phyloP scores from a whole-genome alignment of 2,329 filamentous ascomycete genomes.

The Neurospora crassa region DNA sequence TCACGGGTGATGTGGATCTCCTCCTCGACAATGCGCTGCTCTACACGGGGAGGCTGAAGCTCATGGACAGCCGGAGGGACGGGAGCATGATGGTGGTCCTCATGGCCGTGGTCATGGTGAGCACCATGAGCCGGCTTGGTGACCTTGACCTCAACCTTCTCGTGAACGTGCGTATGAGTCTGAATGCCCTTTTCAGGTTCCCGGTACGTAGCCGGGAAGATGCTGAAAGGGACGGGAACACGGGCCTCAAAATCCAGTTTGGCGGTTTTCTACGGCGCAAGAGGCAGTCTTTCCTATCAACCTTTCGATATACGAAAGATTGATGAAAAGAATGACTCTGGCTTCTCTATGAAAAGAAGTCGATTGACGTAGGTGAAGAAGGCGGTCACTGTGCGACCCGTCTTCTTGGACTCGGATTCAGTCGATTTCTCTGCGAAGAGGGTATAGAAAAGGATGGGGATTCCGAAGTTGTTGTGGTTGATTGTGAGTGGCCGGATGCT shows the following conservation, averaged over 20 bases:
- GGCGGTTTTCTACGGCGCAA: constrained; percentile 59
- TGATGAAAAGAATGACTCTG: constrained; percentile 46
- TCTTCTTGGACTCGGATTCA: constrained; percentile 24
- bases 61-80: constrained; percentile 32
- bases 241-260: constrained; percentile 99
- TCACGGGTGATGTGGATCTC: constrained; percentile 74
- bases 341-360: constrained; percentile 35
- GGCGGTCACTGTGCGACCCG: constrained; percentile 24
- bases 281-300: constrained; percentile 33
- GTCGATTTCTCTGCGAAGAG: constrained; percentile 18
- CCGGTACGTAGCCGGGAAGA: constrained; percentile 42
- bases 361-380: constrained; percentile 40
- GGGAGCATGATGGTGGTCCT: constrained; percentile 77
- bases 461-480: constrained; percentile 22
- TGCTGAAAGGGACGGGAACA: constrained; percentile 97
- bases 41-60: constrained; percentile 51
- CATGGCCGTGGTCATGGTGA: constrained; percentile 60
- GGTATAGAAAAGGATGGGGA: constrained; percentile 9
- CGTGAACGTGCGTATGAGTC: constrained; percentile 56
- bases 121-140: constrained; percentile 55
- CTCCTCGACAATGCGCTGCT: constrained; percentile 63
- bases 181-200: constrained; percentile 21
- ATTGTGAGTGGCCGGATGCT: constrained; percentile 16
- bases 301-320: constrained; percentile 47
- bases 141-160: constrained; percentile 81